phyloP scores from a whole-genome alignment of 148 eudicot genomes.

The Linanthus parryae region DNA sequence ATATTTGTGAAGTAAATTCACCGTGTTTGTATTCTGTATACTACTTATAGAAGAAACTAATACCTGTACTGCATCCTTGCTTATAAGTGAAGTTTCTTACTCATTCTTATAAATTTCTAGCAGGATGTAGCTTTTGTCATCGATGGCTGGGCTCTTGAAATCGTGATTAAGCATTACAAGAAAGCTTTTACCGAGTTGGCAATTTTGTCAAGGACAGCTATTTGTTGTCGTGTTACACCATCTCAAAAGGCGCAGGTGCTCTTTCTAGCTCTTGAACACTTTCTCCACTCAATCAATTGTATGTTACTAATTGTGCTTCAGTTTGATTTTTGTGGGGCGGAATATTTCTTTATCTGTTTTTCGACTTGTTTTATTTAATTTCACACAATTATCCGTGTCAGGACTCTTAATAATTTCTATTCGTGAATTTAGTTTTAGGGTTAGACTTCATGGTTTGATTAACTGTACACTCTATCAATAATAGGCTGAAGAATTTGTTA shows the following conservation, averaged over 20 bases:
- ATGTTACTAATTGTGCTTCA: background rate
- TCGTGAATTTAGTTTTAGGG: no score
- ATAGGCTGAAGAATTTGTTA: no score
- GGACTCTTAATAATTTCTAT: no score
- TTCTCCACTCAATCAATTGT: background rate
- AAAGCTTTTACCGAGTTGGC: constrained; percentile 87
- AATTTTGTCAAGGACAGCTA: constrained; percentile 84
- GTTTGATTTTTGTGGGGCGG: background rate
- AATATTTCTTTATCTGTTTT: background rate
- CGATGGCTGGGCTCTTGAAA: constrained; percentile 99
- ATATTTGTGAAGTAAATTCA: no score
- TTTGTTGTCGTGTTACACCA: constrained; percentile 98
- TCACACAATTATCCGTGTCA: no score
- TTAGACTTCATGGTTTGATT: no score
- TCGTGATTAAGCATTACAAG: constrained; percentile 64
- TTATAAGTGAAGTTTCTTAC: no score
- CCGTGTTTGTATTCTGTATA: no score
- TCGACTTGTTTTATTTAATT: background rate
- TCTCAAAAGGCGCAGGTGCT: constrained; percentile 98
- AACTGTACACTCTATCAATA: no score
- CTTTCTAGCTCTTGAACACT: constrained; percentile 7
- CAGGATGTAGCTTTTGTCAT: constrained; percentile 97
- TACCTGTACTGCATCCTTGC: no score
- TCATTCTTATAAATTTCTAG: no score
- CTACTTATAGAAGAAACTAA: no score